Base-by-base conservation (phyloP, 1,139 yeast genomes). In the Diutina catenulata region DNA sequence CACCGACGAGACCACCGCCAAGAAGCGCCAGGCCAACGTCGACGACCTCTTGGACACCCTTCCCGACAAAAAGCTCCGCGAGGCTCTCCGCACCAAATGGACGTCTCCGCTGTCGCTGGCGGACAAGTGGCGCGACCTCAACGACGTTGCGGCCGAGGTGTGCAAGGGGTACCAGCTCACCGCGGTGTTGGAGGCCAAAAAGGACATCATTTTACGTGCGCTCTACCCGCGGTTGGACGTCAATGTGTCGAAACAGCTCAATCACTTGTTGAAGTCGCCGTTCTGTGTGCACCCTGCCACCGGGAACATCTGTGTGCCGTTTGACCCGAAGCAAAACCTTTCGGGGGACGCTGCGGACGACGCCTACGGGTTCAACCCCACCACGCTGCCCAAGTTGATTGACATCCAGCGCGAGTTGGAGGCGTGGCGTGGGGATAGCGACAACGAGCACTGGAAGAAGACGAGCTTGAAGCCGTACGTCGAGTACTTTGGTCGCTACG, bases 251-350 rank as follows among this genome's bases (percentile, higher is more conserved):
- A 73, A 80, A 47, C 94, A 83, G 55, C 67, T 88, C 48, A 84
- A 79, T 57, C 99, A 91, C 63, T 78, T 91, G 61, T 72, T 91
- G 50, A 91, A 91, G 54, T 82, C 97, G 1, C 99, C 99, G n/a
- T 91, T 93, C 56, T 91, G 97, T 64, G 79, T 91, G 37, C 99
- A 91, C 55, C 99, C 99, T 1, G 79, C 87, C 5, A 93, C 99
- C 0, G 97, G 96, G n/a, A 82, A 87, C 49, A 83, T 91, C 4
- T 91, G 98, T 74, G 96, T 93, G 6, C 96, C 98, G 0, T 87
- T 91, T 49, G 83, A 80, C 50, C 76, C 83, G 1, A 18, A 52
- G 46, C 27, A 54, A 52, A 48, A 71, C 44, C 47, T 64, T 23
- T 53, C 62, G 2, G 56, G 52, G n/a, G 55, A 62, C 40, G 40